Conservation (phyloP, 768 basidiomycete species). For the Pleurotus djamor region DNA sequence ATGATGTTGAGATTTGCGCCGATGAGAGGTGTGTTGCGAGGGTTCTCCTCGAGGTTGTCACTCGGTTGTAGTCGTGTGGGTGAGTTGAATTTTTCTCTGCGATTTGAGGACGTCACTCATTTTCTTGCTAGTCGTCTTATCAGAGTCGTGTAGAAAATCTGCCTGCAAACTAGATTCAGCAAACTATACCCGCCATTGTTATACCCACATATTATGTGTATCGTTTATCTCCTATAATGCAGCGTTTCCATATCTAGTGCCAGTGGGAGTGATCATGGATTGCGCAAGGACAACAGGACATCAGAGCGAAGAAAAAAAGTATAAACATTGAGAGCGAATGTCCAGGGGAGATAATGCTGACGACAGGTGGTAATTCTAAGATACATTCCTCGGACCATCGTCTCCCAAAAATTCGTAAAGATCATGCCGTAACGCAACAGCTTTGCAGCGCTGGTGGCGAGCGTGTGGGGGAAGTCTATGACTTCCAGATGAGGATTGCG, state of each 20-base stretch:
- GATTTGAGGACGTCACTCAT: not conserved
- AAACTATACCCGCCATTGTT: conserved; percentile 1
- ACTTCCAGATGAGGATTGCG: conserved; percentile 95
- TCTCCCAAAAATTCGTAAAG: not conserved
- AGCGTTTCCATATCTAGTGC: not conserved
- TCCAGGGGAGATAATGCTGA: not conserved
- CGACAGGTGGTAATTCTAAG: not conserved
- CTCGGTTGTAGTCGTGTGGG: conserved; percentile 7
- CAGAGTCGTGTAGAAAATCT: not conserved
- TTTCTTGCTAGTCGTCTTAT: not conserved
- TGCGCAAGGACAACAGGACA: not conserved
- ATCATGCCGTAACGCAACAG: not conserved
- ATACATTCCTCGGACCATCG: not conserved
- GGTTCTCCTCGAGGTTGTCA: conserved; percentile 55
- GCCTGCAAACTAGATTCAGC: not conserved
- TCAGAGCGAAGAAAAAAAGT: not conserved
- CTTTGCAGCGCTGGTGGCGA: not conserved
- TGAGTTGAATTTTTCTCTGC: not conserved
- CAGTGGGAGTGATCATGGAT: not conserved
- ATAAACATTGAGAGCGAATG: not conserved
- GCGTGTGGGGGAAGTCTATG: conserved; percentile 38
- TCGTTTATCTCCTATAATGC: not conserved
- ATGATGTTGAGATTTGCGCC: conserved; percentile 54
- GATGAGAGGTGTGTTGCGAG: conserved; percentile 51
- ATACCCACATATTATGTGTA: not conserved